Conservation (phyloP, 169 alveolate species). For the Plasmodium yoelii region DNA sequence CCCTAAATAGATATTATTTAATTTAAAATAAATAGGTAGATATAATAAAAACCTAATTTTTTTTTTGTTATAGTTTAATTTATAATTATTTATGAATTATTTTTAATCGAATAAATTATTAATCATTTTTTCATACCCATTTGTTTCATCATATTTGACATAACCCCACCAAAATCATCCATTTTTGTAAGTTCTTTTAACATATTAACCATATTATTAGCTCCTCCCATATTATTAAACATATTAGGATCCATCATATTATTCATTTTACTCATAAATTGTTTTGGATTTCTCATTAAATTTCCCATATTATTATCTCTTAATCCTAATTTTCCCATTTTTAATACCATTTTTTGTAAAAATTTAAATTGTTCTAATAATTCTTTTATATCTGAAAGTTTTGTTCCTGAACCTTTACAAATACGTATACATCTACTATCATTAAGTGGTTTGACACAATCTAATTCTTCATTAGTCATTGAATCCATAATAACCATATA, state of each 20-base stretch:
- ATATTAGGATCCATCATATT: constrained; percentile 96
- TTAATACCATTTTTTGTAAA: constrained; percentile 96
- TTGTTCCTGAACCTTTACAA: constrained; percentile 97
- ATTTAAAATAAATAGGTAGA: too few species aligned
- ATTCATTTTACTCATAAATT: constrained; percentile 94
- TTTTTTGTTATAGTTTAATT: too few species aligned
- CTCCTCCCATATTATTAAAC: constrained; percentile 97
- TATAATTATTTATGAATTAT: too few species aligned
- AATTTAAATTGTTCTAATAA: constrained; percentile 96
- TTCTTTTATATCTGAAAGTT: constrained; percentile 92
- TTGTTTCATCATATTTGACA: constrained; percentile 77
- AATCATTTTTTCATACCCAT: constrained; percentile 69
- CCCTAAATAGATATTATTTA: too few species aligned
- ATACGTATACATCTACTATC: constrained; percentile 93
- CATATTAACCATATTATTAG: constrained; percentile 94
- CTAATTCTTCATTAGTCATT: constrained; percentile 96
- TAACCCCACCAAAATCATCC: constrained; percentile 75
- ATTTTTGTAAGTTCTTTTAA: constrained; percentile 89
- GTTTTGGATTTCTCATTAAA: constrained; percentile 95
- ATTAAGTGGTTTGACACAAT: constrained; percentile 92
- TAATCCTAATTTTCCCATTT: constrained; percentile 96
- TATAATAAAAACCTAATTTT: too few species aligned
- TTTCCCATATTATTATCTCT: constrained; percentile 92
- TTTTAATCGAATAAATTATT: too few species aligned
- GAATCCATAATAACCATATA: constrained; percentile 97